Base-by-base conservation (phyloP, 371 early-diverging fungal genomes). In the Capillidium heterosporum region DNA sequence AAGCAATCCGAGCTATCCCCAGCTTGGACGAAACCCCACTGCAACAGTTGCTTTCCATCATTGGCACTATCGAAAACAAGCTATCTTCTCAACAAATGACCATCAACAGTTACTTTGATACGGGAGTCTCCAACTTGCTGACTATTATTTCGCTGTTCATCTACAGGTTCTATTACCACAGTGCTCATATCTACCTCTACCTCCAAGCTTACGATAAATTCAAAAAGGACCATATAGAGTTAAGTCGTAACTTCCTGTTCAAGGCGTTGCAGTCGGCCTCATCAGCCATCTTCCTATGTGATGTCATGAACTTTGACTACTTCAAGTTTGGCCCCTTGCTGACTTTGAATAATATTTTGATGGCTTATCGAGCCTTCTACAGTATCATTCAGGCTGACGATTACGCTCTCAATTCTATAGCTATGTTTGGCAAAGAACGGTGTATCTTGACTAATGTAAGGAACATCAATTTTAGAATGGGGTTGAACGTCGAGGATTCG, bases 281-380 rank as follows among this genome's bases (percentile, higher is more conserved):
- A 15, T 53, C 53, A 5, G 39, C 39, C 35, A 29, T 26, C 8
- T 53, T 39, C 26, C 15, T 53, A 19, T 15, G 39, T 7, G 53
- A 53, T 8, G 13, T 17, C 4, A 15, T 53, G 13, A 15, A 53
- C 3, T 13, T 11, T 7, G 35, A 53, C 15, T 53, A 19, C 19
- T 53, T 53, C 39, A 31, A 17, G 19, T 53, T 32, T 19, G 53
- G 53, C n/a, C 53, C 53, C 19, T 27, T 53, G 21, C 53, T 53
- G 21, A 53, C 31, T 11, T 21, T 31, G 29, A 53, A 53, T 27
- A 32, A 13, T 5, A 11, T 53, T 17, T 13, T 53, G 4, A 8
- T 53, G 26, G 32, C 53, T 2, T 53, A 35, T 53, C 8, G 19
- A 7, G 53, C 39, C 19, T 26, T 35, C 35, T 35, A 7, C 23